These are phyloP conservation scores for Penicillium frequentans DNA, from an alignment of 2,329 filamentous ascomycete genomes.

Conservation along the genomic window DNA sequence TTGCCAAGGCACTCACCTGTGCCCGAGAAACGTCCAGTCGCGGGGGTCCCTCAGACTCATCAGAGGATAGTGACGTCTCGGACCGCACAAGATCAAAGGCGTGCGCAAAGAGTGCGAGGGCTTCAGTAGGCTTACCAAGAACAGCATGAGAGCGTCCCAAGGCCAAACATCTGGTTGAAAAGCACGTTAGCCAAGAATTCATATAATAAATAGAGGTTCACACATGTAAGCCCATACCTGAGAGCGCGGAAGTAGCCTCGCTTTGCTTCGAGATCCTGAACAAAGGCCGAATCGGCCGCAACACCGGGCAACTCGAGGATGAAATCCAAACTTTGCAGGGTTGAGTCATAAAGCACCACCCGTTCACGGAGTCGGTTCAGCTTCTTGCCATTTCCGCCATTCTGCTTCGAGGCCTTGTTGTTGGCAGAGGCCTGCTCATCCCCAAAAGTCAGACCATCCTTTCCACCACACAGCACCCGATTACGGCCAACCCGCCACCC, in stretches of 20 bases:
- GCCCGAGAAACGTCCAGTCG: conserved; percentile 66
- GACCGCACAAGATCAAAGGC: conserved; percentile 63
- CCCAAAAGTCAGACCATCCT: conserved; percentile 69
- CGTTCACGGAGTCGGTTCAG: conserved; percentile 81
- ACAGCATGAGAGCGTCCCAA: conserved; percentile 83
- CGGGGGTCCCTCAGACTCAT: conserved; percentile 52
- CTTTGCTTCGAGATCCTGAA: conserved; percentile 75
- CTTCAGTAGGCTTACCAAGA: conserved; percentile 69
- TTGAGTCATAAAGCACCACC: conserved; percentile 86
- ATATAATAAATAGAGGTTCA: neutral
- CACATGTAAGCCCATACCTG: conserved; percentile 60
- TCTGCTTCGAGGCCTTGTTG: conserved; percentile 53
- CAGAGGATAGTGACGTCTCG: conserved; percentile 46
- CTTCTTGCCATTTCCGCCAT: conserved; percentile 71
- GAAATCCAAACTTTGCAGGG: conserved; percentile 84
- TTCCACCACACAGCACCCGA: conserved; percentile 77
- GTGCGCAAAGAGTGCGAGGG: conserved; percentile 79
- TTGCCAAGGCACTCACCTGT: conserved; percentile 60
- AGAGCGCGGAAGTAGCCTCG: conserved; percentile 82
- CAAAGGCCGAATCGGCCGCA: conserved; percentile 75
- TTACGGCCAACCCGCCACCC: conserved; percentile 95
- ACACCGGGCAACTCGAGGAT: conserved; percentile 88
- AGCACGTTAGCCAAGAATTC: conserved; percentile 14
- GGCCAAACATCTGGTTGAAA: conserved; percentile 65
- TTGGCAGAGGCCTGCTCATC: conserved; percentile 53